phyloP scores from a whole-genome alignment of 2,329 filamentous ascomycete species.

The Tolypocladium pustulatum region DNA sequence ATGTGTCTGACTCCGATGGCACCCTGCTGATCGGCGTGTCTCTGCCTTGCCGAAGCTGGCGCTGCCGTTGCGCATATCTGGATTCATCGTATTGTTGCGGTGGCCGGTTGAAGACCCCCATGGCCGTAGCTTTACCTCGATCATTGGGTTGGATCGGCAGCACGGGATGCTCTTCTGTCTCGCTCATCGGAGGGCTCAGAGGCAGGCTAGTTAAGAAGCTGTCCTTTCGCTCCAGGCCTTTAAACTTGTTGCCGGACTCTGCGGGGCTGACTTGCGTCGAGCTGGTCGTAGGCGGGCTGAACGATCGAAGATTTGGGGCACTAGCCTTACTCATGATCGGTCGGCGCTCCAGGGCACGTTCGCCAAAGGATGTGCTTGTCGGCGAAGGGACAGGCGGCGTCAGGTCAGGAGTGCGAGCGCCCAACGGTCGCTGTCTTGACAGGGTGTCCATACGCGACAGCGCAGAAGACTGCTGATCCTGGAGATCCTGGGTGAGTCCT shows the following conservation, averaged over 20 bases:
- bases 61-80: conserved; percentile 71
- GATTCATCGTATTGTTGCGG: conserved; percentile 70
- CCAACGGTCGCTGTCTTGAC: conserved; percentile 47
- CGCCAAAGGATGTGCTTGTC: conserved; percentile 28
- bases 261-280: conserved; percentile 26
- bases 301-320: conserved; percentile 56
- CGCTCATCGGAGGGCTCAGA: conserved; percentile 52
- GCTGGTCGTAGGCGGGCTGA: conserved; percentile 34
- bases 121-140: conserved; percentile 68
- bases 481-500: conserved; percentile 65
- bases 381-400: conserved; percentile 35
- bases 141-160: conserved; percentile 67
- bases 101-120: conserved; percentile 56
- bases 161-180: conserved; percentile 54
- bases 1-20: conserved; percentile 35
- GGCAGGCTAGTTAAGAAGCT: conserved; percentile 24
- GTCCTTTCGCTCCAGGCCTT: conserved; percentile 20
- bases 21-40: conserved; percentile 44
- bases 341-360: conserved; percentile 36
- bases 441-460: conserved; percentile 73
- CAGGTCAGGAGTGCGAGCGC: conserved; percentile 40
- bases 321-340: conserved; percentile 46
- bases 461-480: conserved; percentile 69
- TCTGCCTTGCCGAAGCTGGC: conserved; percentile 68
- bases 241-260: conserved; percentile 26